Conservation (phyloP, 441 rosid species). For the Erodium texanum region DNA sequence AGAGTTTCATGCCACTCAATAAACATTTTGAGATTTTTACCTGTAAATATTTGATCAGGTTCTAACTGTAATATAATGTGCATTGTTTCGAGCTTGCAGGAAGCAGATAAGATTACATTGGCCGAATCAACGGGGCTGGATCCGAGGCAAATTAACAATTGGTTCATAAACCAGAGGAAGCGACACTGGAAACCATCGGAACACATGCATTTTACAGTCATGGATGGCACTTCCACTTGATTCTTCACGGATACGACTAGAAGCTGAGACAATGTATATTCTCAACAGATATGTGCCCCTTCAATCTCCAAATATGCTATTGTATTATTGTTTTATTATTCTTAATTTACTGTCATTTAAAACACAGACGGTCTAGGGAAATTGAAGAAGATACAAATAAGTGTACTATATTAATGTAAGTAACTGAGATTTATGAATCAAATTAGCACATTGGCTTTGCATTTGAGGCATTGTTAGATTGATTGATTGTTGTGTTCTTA, state of each 20-base stretch:
- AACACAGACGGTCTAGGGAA: not conserved
- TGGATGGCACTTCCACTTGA: slow-evolving; percentile 49
- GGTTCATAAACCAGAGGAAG: too few species aligned
- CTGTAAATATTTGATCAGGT: too few species aligned
- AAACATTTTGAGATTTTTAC: too few species aligned
- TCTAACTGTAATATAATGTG: not conserved
- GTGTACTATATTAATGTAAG: not conserved
- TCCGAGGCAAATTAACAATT: slow-evolving; percentile 88
- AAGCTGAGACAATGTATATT: slow-evolving; percentile 14
- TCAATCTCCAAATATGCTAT: not conserved
- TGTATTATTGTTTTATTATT: too few species aligned
- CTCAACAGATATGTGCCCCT: not conserved
- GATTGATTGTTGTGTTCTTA: not conserved
- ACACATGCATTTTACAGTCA: slow-evolving; percentile 52
- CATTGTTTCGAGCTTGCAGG: slow-evolving; percentile 31
- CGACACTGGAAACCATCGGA: slow-evolving; percentile 94
- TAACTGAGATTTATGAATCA: not conserved
- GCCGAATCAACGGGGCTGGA: slow-evolving; percentile 83
- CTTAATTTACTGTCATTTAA: not conserved
- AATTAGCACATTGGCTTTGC: not conserved
- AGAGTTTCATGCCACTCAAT: not conserved
- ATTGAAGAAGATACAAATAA: not conserved
- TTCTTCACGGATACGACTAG: slow-evolving; percentile 53
- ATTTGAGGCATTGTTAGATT: not conserved
- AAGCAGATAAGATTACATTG: slow-evolving; percentile 59